These are phyloP conservation scores for Immersiella caudata DNA, from an alignment of 495 filamentous ascomycete species.

Conservation along the genomic window DNA sequence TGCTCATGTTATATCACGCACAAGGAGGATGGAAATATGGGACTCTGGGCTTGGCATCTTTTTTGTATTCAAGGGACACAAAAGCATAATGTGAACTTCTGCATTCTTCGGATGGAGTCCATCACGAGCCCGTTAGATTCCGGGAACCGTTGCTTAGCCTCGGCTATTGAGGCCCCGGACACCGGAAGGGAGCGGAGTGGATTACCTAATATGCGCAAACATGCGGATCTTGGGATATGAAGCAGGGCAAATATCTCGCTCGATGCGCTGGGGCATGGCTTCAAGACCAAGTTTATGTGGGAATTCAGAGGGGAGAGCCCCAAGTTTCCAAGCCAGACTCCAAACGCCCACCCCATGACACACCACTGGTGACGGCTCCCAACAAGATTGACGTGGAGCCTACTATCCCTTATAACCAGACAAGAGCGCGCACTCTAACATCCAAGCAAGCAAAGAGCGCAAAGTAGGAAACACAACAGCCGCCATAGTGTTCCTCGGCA, in stretches of 20 bases:
- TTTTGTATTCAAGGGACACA: neutral
- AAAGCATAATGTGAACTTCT: neutral
- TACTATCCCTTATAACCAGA: neutral
- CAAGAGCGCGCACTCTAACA: neutral
- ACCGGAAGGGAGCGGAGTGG: slow-evolving; percentile 5
- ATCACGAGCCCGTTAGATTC: neutral
- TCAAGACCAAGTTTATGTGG: neutral
- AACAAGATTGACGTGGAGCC: neutral
- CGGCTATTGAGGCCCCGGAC: slow-evolving; percentile 7
- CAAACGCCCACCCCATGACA: slow-evolving; percentile 12
- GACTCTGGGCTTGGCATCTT: neutral
- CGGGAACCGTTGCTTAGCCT: slow-evolving; percentile 1
- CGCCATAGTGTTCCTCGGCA: neutral
- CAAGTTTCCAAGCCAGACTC: neutral
- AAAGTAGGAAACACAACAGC: neutral
- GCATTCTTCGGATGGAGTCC: neutral
- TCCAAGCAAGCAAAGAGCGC: neutral
- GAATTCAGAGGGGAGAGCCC: slow-evolving; percentile 9
- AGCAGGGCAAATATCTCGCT: neutral
- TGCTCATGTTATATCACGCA: neutral
- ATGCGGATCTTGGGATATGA: neutral
- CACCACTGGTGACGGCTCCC: neutral
- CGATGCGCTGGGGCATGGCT: neutral
- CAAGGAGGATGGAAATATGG: neutral
- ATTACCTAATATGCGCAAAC: neutral